Percentiles rank a stretch among this genome's conserved stretches.
Evolutionary conservation across 1,284 basidiomycete species (phyloP).

Genomic region (Heterobasidion occidentale): DNA sequence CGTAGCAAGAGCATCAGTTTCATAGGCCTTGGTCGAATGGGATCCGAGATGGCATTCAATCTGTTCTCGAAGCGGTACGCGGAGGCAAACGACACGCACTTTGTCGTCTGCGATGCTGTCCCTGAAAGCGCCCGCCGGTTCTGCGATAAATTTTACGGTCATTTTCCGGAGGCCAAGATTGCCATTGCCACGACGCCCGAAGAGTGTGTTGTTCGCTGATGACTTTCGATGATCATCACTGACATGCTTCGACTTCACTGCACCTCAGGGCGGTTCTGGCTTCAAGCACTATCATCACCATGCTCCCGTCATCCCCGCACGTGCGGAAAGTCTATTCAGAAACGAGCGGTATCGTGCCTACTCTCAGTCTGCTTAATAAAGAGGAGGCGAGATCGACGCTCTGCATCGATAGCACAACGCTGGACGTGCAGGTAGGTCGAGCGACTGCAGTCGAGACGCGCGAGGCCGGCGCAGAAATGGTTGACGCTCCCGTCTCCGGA

Average conservation of each 20-base stretch:
- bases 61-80: conserved; percentile 63
- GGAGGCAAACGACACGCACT: conserved; percentile 37
- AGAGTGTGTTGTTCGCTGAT: conserved; percentile 45
- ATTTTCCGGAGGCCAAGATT: conserved; percentile 52
- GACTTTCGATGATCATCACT: background rate
- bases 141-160: conserved; percentile 38
- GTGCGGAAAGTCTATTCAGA: conserved; percentile 66
- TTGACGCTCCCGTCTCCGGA: conserved; percentile 89
- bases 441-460: conserved; percentile 51
- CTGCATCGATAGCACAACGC: conserved; percentile 83
- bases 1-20: conserved; percentile 59
- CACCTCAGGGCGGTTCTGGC: conserved; percentile 49
- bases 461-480: conserved; percentile 61
- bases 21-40: conserved; percentile 80
- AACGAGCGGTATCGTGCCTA: conserved; percentile 50
- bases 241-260: background rate
- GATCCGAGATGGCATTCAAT: conserved; percentile 78
- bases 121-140: conserved; percentile 55
- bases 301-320: conserved; percentile 84
- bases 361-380: conserved; percentile 36
- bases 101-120: conserved; percentile 74
- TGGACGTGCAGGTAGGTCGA: conserved; percentile 71
- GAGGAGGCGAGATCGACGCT: conserved; percentile 42
- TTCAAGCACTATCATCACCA: conserved; percentile 70
- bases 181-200: conserved; percentile 52